phyloP scores from a whole-genome alignment of 768 basidiomycete species.

The Sutorius australiensis region DNA sequence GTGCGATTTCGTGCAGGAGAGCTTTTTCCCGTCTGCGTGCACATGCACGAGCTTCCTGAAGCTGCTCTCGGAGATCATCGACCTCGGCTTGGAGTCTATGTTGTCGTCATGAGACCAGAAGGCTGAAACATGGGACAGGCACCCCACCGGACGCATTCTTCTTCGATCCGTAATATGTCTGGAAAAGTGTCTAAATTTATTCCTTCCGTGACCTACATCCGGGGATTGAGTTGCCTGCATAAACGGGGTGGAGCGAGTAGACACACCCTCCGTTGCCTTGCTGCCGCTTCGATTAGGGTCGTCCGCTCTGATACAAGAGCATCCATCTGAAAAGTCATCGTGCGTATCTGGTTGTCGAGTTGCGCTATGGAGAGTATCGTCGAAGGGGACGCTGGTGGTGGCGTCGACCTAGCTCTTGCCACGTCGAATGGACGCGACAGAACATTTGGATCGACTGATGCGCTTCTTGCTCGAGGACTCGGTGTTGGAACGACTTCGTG shows the following conservation, averaged over 20 bases:
- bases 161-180: constrained; percentile 29
- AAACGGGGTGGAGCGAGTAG: neutral
- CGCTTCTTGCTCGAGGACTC: constrained; percentile 19
- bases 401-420: neutral
- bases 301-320: constrained; percentile 37
- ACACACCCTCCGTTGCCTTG: constrained; percentile 24
- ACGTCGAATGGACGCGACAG: constrained; percentile 4
- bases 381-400: constrained; percentile 1
- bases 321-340: constrained; percentile 34
- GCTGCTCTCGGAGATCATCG: constrained; percentile 28
- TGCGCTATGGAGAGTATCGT: constrained; percentile 22
- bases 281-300: constrained; percentile 22
- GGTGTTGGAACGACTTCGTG: neutral
- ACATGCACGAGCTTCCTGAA: constrained; percentile 22
- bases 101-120: neutral
- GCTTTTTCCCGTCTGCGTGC: constrained; percentile 32
- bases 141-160: constrained; percentile 36
- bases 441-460: constrained; percentile 18
- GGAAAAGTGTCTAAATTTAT: constrained; percentile 18
- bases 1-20: constrained; percentile 32
- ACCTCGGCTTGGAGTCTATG: constrained; percentile 32
- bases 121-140: neutral
- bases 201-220: constrained; percentile 14
- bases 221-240: neutral
- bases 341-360: constrained; percentile 37